Percentiles rank a stretch among this genome's conserved stretches.
phyloP scores from a whole-genome alignment of 2,329 filamentous ascomycete genomes.

The Botrytis sinoallii region DNA sequence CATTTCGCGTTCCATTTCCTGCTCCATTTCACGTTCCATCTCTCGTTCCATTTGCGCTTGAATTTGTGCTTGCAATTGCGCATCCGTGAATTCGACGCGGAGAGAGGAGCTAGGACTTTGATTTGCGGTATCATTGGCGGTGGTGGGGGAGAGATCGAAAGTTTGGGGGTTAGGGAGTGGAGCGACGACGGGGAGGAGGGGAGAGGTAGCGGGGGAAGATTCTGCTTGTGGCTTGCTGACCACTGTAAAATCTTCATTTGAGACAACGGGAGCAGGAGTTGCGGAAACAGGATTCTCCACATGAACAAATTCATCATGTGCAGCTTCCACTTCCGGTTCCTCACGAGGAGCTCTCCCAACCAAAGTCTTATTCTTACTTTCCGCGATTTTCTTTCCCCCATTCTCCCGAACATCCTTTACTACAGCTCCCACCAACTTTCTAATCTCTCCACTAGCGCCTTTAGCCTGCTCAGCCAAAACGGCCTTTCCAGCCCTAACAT shows the following conservation, averaged over 20 bases:
- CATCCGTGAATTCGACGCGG: conserved; percentile 1
- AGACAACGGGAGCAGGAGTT: neutral
- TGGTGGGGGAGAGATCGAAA: neutral
- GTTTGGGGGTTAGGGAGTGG: neutral
- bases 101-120: neutral
- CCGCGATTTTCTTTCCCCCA: neutral
- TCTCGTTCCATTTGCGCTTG: conserved; percentile 7
- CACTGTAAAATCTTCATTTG: neutral
- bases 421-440: conserved; percentile 2
- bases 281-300: neutral
- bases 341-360: conserved; percentile 2
- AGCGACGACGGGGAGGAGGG: neutral
- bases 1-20: neutral
- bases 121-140: neutral
- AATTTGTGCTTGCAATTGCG: conserved; percentile 2
- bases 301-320: neutral
- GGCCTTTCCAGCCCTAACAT: conserved; percentile 8
- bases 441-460: conserved; percentile 6
- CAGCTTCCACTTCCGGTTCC: neutral
- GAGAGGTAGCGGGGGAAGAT: neutral
- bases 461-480: conserved; percentile 8
- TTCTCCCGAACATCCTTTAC: conserved; percentile 10
- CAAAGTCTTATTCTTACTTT: neutral
- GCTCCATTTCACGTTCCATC: neutral
- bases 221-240: neutral